These are phyloP conservation scores for Colletotrichum simmondsii DNA, from an alignment of 2,329 filamentous ascomycete species.

Conservation along the genomic window DNA sequence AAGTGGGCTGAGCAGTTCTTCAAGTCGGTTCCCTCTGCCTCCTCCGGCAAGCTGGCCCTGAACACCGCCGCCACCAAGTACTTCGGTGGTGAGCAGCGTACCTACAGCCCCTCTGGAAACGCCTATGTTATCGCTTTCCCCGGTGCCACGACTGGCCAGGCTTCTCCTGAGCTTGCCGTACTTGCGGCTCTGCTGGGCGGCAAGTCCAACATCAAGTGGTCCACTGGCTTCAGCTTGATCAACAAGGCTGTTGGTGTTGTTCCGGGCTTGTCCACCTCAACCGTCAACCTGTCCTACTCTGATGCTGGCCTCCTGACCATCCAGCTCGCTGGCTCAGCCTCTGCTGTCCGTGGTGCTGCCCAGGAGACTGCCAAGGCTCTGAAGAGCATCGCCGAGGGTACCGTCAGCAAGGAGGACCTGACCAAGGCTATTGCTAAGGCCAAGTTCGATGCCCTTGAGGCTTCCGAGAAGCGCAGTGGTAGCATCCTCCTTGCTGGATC, in stretches of 20 bases:
- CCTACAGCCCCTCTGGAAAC: constrained; percentile 80
- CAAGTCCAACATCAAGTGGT: constrained; percentile 94
- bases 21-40: constrained; percentile 70
- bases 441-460: constrained; percentile 91
- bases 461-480: constrained; percentile 79
- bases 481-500: constrained; percentile 87
- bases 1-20: constrained; percentile 98
- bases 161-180: constrained; percentile 91
- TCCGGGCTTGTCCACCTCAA: constrained; percentile 74
- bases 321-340: constrained; percentile 80
- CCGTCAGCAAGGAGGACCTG: constrained; percentile 84
- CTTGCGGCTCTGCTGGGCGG: constrained; percentile 91
- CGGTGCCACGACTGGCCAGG: constrained; percentile 81
- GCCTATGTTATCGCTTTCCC: constrained; percentile 92
- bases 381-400: constrained; percentile 81
- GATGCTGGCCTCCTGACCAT: constrained; percentile 92
- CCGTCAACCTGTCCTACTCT: constrained; percentile 87
- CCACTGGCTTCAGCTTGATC: constrained; percentile 89
- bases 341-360: constrained; percentile 78
- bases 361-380: constrained; percentile 83
- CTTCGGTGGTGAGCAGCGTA: constrained; percentile 94
- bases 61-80: constrained; percentile 81
- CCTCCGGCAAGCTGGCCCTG: constrained; percentile 63
- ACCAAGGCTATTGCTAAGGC: constrained; percentile 92
- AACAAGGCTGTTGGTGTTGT: constrained; percentile 79